Conservation (phyloP, 495 filamentous ascomycete species). For the Podospora pseudopauciseta region DNA sequence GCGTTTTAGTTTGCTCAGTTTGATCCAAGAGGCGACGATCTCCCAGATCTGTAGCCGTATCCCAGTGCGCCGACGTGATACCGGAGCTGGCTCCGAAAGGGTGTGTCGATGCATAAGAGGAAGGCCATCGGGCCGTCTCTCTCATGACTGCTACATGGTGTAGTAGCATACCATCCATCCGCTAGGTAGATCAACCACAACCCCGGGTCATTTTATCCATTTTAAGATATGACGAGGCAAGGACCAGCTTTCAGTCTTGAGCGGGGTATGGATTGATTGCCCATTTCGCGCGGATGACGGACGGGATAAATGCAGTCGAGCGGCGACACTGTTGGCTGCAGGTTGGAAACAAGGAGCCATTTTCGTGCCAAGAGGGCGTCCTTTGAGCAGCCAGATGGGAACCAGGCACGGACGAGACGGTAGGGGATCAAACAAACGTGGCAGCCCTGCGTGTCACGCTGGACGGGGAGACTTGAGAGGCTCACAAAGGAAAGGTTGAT, state of each 20-base stretch:
- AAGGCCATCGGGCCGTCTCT: background rate
- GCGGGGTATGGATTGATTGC: background rate
- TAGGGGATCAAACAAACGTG: background rate
- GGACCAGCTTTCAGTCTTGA: background rate
- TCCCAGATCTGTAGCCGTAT: background rate
- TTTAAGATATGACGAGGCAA: background rate
- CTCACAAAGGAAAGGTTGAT: background rate
- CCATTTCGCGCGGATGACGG: background rate
- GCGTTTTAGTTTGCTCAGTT: background rate
- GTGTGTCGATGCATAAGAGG: background rate
- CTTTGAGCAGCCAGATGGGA: background rate
- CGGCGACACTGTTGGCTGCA: background rate
- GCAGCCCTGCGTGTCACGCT: background rate
- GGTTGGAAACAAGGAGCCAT: background rate
- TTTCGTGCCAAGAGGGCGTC: background rate
- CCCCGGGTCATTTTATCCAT: background rate
- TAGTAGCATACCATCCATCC: too few species aligned
- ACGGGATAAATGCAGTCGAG: background rate
- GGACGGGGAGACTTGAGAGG: background rate
- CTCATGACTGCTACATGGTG: background rate
- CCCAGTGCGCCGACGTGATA: background rate
- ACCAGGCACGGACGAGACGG: background rate
- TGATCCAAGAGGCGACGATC: background rate
- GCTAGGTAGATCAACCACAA: background rate
- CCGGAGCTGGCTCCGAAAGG: background rate